phyloP scores from a whole-genome alignment of 1,139 yeast genomes.

The Debaryomycetaceae sp. region DNA sequence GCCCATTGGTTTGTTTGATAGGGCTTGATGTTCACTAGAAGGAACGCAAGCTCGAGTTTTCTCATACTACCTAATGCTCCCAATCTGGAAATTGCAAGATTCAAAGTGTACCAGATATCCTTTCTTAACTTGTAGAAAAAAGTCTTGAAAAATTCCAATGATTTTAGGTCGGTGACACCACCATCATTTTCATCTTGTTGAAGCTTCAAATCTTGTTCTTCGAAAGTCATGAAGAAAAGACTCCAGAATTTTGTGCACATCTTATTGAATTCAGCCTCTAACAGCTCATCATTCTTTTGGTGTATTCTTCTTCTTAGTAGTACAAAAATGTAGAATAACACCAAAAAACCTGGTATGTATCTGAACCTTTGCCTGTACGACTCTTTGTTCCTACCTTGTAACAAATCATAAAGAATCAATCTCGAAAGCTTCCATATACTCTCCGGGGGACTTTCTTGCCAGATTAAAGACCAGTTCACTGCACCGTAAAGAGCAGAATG shows the following conservation, averaged over 20 bases:
- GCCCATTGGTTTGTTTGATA: conserved; percentile 19
- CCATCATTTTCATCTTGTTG: not conserved
- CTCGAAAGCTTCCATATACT: conserved; percentile 13
- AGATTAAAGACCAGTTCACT: conserved; percentile 30
- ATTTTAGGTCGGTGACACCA: conserved; percentile 7
- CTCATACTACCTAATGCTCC: not conserved
- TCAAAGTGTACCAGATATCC: not conserved
- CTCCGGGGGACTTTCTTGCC: conserved; percentile 25
- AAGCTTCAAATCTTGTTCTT: conserved; percentile 2
- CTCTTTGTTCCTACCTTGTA: conserved; percentile 3
- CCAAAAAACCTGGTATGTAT: conserved; percentile 21
- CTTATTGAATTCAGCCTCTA: not conserved
- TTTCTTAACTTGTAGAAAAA: too few species aligned
- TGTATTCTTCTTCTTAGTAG: conserved; percentile 6
- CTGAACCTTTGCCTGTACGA: conserved; percentile 3
- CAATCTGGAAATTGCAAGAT: not conserved
- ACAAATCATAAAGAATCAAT: conserved; percentile 7
- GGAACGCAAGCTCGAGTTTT: conserved; percentile 8
- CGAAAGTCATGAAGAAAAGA: conserved; percentile 4
- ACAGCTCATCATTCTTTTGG: not conserved
- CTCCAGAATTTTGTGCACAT: conserved; percentile 5
- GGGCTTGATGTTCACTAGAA: conserved; percentile 14
- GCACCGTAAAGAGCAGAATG: conserved; percentile 20
- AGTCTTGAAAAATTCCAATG: conserved; percentile 4
- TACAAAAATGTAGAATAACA: conserved; percentile 17